Conservation (phyloP, 75 land plant genomes). For the Larix kaempferi region DNA sequence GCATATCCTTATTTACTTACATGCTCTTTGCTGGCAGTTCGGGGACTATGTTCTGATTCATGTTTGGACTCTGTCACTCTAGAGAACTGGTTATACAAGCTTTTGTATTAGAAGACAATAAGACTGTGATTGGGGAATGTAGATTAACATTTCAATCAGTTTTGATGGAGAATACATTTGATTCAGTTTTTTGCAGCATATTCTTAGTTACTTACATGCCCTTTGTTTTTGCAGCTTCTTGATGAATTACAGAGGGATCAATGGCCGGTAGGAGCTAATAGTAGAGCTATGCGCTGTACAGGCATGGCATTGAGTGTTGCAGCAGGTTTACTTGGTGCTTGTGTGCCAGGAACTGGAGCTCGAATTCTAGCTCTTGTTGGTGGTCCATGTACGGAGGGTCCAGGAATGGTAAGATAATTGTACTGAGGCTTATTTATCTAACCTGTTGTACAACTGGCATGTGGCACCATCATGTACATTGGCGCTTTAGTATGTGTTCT, state of each 20-base stretch:
- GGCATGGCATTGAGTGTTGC: slow-evolving; percentile 95
- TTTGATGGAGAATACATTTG: too few relatives aligned
- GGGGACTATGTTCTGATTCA: too few relatives aligned
- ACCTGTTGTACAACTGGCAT: neutral
- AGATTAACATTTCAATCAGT: too few relatives aligned
- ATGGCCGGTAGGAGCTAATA: slow-evolving; percentile 79
- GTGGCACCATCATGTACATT: neutral
- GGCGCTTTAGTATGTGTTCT: too few relatives aligned
- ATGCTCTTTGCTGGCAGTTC: neutral
- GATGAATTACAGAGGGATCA: slow-evolving; percentile 95
- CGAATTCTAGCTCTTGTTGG: slow-evolving; percentile 94
- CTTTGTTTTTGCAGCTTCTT: slow-evolving; percentile 47
- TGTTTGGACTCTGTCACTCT: too few relatives aligned
- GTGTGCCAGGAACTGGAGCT: slow-evolving; percentile 93
- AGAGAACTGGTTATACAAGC: too few relatives aligned
- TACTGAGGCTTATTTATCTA: neutral
- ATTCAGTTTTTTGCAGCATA: too few relatives aligned
- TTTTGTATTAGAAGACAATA: too few relatives aligned
- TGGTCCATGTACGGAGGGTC: slow-evolving; percentile 98
- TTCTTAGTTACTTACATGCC: neutral
- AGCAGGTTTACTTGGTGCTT: slow-evolving; percentile 88
- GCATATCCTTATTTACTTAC: neutral
- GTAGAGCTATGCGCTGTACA: slow-evolving; percentile 78
- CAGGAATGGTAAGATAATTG: slow-evolving; percentile 69
- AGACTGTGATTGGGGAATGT: too few relatives aligned